Evolutionary conservation across 2,329 filamentous ascomycete species (phyloP), one percentile per base, ranked within the genome.

Genomic region (Didymella arachidicola): DNA sequence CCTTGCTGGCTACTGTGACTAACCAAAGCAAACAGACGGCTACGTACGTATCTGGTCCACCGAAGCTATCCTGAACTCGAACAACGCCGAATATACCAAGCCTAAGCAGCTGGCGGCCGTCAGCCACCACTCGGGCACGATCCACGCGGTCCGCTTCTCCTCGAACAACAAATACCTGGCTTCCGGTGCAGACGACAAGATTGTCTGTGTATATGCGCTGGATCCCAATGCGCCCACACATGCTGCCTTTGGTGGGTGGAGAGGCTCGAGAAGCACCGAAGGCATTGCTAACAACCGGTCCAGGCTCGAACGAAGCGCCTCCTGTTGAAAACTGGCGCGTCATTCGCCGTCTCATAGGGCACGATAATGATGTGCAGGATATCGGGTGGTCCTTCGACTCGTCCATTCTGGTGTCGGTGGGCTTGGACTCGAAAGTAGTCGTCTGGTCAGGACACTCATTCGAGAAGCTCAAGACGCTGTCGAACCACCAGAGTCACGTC

Each of bases 301-400:
- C 18, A 88, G 90, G 90, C 61, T 88, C 90, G 49, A 95, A 93
- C 76, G 95, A 98, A 74, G 87, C 92, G 29, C 92, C 94, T 2
- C 93, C 94, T 0, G 90, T 96, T 45, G 95, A 99, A 82, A 98
- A 97, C 71, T 99, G 95, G 95, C 93, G 96, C 78, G 96, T 96
- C 22, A 90, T 93, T 71, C 91, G 92, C 74, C 89, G 95, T 63
- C 82, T 99, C 51, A 95, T 97, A 59, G 96, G 95, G 16, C 96
- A 99, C 76, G 95, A 99, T 72, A 99, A 98, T 73, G 95, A 99
- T 79, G 93, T 99, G 5, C 95, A 99, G 78, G 96, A 99, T 80
- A 82, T 99, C 58, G 95, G 93, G 29, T 99, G 95, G 95, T 97
- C 95, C 19, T 89, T 89, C 73, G 95, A 99, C 80, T 96, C 93